These are phyloP conservation scores for Saussurea involucrata DNA, from an alignment of 129 eudicot species.

Conservation along the genomic window DNA sequence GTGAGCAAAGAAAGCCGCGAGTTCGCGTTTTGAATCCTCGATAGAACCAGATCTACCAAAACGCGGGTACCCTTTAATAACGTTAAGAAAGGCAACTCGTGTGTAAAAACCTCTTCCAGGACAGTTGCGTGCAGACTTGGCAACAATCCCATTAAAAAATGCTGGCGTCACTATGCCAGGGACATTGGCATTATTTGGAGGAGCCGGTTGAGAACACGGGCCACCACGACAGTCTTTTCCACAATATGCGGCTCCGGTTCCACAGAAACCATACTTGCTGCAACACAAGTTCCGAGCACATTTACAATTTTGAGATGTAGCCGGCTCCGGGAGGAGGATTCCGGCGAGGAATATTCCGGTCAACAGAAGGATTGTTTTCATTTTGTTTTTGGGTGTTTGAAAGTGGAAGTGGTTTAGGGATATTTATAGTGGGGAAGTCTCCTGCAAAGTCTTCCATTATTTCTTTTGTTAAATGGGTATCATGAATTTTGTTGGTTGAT, in stretches of 20 bases:
- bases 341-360: not conserved
- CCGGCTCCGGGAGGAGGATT: conserved; percentile 1
- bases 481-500: not conserved
- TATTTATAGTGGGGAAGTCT: not conserved
- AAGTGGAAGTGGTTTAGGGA: not conserved
- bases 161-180: conserved; percentile 9
- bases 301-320: conserved; percentile 12
- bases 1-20: conserved; percentile 39
- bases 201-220: conserved; percentile 5
- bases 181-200: conserved; percentile 1
- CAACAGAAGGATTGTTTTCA: not conserved
- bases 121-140: not conserved
- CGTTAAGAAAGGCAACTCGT: conserved; percentile 18
- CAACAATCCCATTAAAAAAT: conserved; percentile 11
- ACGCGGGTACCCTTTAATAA: conserved; percentile 1
- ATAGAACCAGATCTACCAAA: conserved; percentile 27
- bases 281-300: conserved; percentile 12
- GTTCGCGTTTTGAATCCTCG: conserved; percentile 25
- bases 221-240: conserved; percentile 12
- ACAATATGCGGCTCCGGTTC: conserved; percentile 3
- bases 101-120: conserved; percentile 15
- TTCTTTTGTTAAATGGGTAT: not conserved
- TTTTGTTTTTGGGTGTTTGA: not conserved
- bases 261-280: conserved; percentile 17
- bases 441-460: not conserved